phyloP scores from a whole-genome alignment of 148 eudicot genomes.

The Arctostaphylos glauca region DNA sequence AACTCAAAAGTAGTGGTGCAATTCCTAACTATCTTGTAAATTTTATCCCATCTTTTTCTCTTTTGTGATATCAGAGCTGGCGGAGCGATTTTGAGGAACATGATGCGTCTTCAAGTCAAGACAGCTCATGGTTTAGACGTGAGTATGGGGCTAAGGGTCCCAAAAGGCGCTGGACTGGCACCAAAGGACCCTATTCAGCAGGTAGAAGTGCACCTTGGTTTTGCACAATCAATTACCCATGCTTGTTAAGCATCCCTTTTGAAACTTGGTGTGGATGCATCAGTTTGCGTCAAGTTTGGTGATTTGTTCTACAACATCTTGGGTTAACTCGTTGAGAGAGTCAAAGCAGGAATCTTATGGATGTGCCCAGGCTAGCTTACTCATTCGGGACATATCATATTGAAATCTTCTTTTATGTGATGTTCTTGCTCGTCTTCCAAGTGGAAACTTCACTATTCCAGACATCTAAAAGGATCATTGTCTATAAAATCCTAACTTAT shows the following conservation, averaged over 20 bases:
- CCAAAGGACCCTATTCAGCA: slow-evolving; percentile 25
- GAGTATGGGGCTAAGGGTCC: slow-evolving; percentile 32
- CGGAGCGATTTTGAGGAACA: slow-evolving; percentile 32
- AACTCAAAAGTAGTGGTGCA: neutral
- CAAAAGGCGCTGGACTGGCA: slow-evolving; percentile 28
- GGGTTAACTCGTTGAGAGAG: neutral
- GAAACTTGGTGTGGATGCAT: neutral
- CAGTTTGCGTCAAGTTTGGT: neutral
- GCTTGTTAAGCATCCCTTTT: neutral
- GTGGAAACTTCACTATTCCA: neutral
- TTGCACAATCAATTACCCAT: neutral
- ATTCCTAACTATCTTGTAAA: slow-evolving; percentile 11
- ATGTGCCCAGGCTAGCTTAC: neutral
- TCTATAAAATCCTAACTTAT: neutral
- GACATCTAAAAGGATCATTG: neutral
- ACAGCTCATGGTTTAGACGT: slow-evolving; percentile 50
- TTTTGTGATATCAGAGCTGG: slow-evolving; percentile 46
- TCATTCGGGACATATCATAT: neutral
- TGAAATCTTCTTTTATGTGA: neutral
- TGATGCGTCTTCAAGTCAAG: slow-evolving; percentile 38
- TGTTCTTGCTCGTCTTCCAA: slow-evolving; percentile 3
- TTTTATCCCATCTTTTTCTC: slow-evolving; percentile 6
- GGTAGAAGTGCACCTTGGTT: slow-evolving; percentile 25
- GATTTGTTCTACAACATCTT: neutral
- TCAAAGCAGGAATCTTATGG: neutral